Evolutionary conservation across 2,329 filamentous ascomycete genomes (phyloP), one percentile per base, ranked within the genome.

Genomic region (Coniochaeta sp.): DNA sequence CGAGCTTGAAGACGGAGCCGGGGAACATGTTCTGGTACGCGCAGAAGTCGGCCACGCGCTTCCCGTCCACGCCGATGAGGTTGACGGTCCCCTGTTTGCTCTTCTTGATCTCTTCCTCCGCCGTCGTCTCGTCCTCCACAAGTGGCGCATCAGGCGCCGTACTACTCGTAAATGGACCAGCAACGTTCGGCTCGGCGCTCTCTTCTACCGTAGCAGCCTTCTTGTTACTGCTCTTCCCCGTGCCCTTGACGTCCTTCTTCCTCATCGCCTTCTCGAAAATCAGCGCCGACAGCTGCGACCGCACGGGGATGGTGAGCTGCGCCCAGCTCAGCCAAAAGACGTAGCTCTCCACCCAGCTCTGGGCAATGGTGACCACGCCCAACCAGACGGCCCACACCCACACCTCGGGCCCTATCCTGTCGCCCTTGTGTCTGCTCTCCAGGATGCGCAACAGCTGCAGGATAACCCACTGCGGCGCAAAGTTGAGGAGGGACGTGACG

Each of bases 181-280:
- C 56, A 31, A 62, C 57, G 4, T 57, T 56, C 4, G 65, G 59
- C 3, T 64, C 64, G 3, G 64, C 51, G 9, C 67, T 58, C 40
- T 65, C 63, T 13, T 58, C 60, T 16, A 60, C 55, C 24, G 67
- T 60, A n/a, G 63, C 61, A n/a, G n/a, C n/a, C n/a, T n/a, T n/a
- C 30, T 71, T 68, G 48, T 71, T 72, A n/a, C 65, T 63, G 8
- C 65, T 59, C 60, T 78, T 82, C 31, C 72, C 73, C 4, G 79
- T 74, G 10, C 81, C 78, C 63, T 90, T 89, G 35, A 88, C 81
- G 64, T 91, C 88, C 63, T 92, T 92, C 48, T 85, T 79, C 40
- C 85, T 78, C 74, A 91, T 82, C 0, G 86, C 80, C 65, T 94
- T 94, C 54, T 85, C 79, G 59, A 91, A 92, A 14, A 92, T 79